These are phyloP conservation scores for Sparassis latifolia DNA, from an alignment of 1,284 basidiomycete genomes.

Conservation along the genomic window DNA sequence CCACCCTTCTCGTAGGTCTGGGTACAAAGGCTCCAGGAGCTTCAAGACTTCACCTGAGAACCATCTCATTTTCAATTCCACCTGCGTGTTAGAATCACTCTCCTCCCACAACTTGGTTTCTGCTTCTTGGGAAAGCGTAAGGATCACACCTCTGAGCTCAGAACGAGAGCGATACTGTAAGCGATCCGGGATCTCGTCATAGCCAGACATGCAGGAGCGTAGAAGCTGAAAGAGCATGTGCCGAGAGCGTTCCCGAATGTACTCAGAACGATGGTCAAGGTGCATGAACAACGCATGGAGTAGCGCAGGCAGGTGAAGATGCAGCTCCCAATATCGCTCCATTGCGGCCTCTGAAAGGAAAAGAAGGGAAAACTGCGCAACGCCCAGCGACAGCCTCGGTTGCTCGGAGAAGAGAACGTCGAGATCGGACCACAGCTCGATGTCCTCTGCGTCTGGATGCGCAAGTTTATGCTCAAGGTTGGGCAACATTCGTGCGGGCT, in stretches of 20 bases:
- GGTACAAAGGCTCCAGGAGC: constrained; percentile 65
- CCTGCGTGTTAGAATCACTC: constrained; percentile 50
- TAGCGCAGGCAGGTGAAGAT: constrained; percentile 64
- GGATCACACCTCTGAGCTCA: constrained; percentile 45
- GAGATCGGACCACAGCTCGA: constrained; percentile 69
- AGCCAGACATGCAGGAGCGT: constrained; percentile 72
- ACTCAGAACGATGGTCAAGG: constrained; percentile 69
- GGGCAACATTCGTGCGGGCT: constrained; percentile 79
- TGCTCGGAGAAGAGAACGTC: constrained; percentile 69
- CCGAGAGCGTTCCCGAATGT: constrained; percentile 67
- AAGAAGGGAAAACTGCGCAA: constrained; percentile 84
- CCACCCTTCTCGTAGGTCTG: constrained; percentile 70
- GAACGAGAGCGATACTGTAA: constrained; percentile 38
- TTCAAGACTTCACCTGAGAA: constrained; percentile 64
- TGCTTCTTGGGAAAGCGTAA: constrained; percentile 53
- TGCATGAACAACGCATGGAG: constrained; percentile 83
- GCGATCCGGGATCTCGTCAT: constrained; percentile 57
- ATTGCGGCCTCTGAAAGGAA: constrained; percentile 82
- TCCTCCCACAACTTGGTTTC: constrained; percentile 67
- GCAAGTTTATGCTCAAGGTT: constrained; percentile 64
- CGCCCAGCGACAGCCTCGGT: constrained; percentile 61
- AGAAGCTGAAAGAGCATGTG: constrained; percentile 77
- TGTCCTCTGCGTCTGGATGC: constrained; percentile 64
- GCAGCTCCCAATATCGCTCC: constrained; percentile 73
- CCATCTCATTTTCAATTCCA: constrained; percentile 62